A percentile compares a stretch with the other conserved stretches of the same genome.
Conservation (phyloP, 225 moss, liverwort and hornwort species). For the Pseudoscleropodium purum region DNA sequence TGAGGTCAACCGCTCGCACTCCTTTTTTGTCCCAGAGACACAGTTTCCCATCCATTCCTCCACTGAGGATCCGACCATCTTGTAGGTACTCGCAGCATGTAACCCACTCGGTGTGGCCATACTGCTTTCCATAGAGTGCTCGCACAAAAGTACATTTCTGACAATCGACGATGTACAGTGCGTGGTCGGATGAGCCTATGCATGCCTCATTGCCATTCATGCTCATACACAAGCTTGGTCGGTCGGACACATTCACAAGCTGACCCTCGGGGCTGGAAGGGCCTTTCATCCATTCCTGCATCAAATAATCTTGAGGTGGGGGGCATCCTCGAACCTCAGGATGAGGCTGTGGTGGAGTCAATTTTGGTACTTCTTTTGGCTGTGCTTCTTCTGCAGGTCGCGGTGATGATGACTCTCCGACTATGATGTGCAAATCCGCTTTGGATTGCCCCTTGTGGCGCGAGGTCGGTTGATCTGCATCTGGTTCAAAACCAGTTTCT, state of each 20-base stretch:
- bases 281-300: slow-evolving; percentile 47
- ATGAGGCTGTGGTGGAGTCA: slow-evolving; percentile 29
- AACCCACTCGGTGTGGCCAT: slow-evolving; percentile 92
- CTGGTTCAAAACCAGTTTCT: neutral
- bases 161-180: slow-evolving; percentile 49
- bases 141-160: slow-evolving; percentile 43
- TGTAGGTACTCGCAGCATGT: slow-evolving; percentile 69
- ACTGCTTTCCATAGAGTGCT: slow-evolving; percentile 66
- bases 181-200: slow-evolving; percentile 55
- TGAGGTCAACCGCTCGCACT: slow-evolving; percentile 48
- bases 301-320: slow-evolving; percentile 32
- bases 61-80: slow-evolving; percentile 81
- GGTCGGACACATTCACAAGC: slow-evolving; percentile 41
- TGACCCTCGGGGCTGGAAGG: slow-evolving; percentile 22
- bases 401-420: slow-evolving; percentile 26
- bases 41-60: slow-evolving; percentile 84
- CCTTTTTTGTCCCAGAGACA: slow-evolving; percentile 86
- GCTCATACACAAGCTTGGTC: slow-evolving; percentile 49
- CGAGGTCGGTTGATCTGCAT: neutral
- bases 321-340: slow-evolving; percentile 36
- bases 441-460: slow-evolving; percentile 10
- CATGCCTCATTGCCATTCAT: slow-evolving; percentile 44
- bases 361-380: neutral
- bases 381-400: neutral
- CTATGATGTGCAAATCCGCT: slow-evolving; percentile 4